A percentile compares a stretch with the other conserved stretches of the same genome.
Evolutionary conservation across 2,329 filamentous ascomycete genomes (phyloP).

Genomic region (Botrytis aclada): DNA sequence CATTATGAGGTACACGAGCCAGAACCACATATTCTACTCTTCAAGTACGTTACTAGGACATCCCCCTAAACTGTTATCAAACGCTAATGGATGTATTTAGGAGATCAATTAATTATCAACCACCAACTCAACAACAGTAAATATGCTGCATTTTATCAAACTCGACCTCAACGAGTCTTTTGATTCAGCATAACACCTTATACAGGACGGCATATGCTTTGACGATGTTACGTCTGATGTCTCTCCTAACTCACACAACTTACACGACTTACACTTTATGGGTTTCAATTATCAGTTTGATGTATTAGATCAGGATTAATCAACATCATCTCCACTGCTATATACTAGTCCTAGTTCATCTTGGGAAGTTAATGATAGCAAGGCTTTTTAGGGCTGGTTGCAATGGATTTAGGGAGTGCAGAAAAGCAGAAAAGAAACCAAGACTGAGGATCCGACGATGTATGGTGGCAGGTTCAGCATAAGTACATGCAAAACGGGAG

Average conservation of each 20-base stretch:
- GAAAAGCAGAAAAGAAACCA: background rate
- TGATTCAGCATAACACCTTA: constrained; percentile 31
- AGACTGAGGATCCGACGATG: background rate
- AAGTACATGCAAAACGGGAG: background rate
- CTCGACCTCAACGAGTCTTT: constrained; percentile 30
- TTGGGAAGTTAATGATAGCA: constrained; percentile 11
- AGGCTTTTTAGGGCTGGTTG: constrained; percentile 12
- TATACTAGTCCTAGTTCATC: constrained; percentile 18
- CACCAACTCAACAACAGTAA: constrained; percentile 33
- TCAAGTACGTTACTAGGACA: constrained; percentile 70
- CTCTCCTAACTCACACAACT: constrained; percentile 32
- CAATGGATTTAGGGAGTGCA: background rate
- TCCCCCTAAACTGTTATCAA: background rate
- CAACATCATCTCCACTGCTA: constrained; percentile 27
- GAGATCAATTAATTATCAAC: constrained; percentile 35
- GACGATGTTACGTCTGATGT: constrained; percentile 39
- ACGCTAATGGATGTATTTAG: constrained; percentile 27
- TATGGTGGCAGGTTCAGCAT: constrained; percentile 9
- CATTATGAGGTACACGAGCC: constrained; percentile 99
- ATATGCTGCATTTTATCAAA: background rate
- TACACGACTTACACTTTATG: constrained; percentile 31
- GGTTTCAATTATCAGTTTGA: constrained; percentile 30
- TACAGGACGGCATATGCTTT: constrained; percentile 30
- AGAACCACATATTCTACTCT: constrained; percentile 95
- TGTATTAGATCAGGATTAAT: constrained; percentile 36